phyloP scores from a whole-genome alignment of 1,139 yeast species.

The Kluyveromyces sp. region DNA sequence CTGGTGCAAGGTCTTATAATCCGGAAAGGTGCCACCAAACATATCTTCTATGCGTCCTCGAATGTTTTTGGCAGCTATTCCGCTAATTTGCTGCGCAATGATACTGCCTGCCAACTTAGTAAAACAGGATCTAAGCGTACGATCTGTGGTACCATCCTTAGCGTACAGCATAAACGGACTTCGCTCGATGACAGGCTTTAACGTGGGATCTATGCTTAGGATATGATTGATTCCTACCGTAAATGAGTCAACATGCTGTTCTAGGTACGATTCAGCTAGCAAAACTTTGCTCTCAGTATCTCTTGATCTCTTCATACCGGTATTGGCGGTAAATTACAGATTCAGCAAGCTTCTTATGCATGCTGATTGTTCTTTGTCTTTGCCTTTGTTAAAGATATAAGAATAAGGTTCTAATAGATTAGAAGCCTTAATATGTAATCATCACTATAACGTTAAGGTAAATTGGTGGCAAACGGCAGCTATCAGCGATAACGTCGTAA shows the following conservation, averaged over 20 bases:
- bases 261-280: constrained; percentile 39
- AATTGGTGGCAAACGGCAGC: not conserved
- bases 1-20: constrained; percentile 41
- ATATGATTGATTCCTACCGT: constrained; percentile 39
- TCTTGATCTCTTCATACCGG: constrained; percentile 9
- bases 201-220: constrained; percentile 39
- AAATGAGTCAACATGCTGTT: constrained; percentile 41
- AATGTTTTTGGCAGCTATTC: constrained; percentile 71
- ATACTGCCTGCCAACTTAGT: constrained; percentile 45
- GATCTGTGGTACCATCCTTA: constrained; percentile 13
- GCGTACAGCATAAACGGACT: constrained; percentile 26
- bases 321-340: not conserved
- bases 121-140: constrained; percentile 33
- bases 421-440: not conserved
- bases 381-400: not conserved
- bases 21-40: constrained; percentile 40
- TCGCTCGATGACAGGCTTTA: constrained; percentile 32
- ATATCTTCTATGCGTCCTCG: constrained; percentile 41
- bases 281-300: constrained; percentile 1
- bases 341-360: too few relatives aligned
- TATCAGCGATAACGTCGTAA: too few relatives aligned
- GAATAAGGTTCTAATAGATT: not conserved
- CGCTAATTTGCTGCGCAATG: constrained; percentile 79
- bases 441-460: not conserved
- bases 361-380: too few relatives aligned